Evolutionary conservation across 768 basidiomycete genomes (phyloP), one percentile per base, ranked within the genome.

Genomic region (Inosperma sp.): DNA sequence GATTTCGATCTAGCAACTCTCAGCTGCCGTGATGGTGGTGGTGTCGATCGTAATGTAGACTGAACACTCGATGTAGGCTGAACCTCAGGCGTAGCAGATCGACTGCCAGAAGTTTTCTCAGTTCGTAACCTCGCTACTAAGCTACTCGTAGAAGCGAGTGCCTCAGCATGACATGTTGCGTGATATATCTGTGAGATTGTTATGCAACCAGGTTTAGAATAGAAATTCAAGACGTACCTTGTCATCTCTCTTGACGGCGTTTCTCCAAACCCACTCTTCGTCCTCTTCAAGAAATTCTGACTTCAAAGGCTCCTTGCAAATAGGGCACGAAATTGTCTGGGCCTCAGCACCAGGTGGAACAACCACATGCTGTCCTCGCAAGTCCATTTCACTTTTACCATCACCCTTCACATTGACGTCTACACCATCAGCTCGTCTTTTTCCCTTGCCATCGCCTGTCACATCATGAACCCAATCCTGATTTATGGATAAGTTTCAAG

Each of bases 221-320:
- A 29, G 17, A 47, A 14, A 17, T 23, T 52, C 44, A 34, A 21
- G n/a, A 70, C 84, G 48, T 65, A 93, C 93, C 73, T 80, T 80
- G 51, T 87, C 88, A 56, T 95, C 90, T 54, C 85, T 84, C 67
- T 76, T 81, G 16, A 91, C 75, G 0, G 94, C 92, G 62, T 99
- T 95, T 64, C 79, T 82, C 93, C 93, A 99, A 10, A 96, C 87
- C 94, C 94, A 98, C 54, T 96, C 95, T 71, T 97, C 95, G 54
- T 94, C 93, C 41, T 96, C 94, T 64, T 97, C 93, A 50, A 84
- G 68, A 65, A 89, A 98, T 72, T 96, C 95, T 57, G 84, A 82
- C 74, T 91, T 89, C 67, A 97, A 77, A 49, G 67, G 68, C 68
- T 99, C 95, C 74, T 95, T 96, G 81, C 96, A 99, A 59, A 99